A percentile compares a stretch with the other conserved stretches of the same genome.
Evolutionary conservation across 768 basidiomycete species (phyloP).

Genomic region (Kwoniella dendrophila): DNA sequence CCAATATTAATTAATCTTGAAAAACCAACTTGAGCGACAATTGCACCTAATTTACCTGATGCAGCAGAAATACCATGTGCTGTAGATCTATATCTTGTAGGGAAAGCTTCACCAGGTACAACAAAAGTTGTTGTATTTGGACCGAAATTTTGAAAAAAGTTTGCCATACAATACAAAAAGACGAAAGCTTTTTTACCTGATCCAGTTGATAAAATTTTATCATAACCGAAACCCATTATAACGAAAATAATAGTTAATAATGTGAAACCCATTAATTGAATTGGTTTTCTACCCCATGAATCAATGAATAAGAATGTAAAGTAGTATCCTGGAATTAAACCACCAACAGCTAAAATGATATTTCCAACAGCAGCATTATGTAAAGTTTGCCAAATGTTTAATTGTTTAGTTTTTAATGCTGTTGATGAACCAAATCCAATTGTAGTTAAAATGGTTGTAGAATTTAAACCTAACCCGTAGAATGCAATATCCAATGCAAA

Average conservation of each 20-base stretch:
- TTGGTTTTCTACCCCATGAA: constrained; percentile 56
- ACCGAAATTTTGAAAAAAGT: constrained; percentile 57
- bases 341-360: constrained; percentile 56
- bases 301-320: constrained; percentile 53
- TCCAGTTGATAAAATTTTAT: constrained; percentile 46
- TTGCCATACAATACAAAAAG: constrained; percentile 56
- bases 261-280: constrained; percentile 52
- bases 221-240: constrained; percentile 55
- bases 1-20: constrained; percentile 54
- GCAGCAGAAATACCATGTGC: constrained; percentile 54
- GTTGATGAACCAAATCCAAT: constrained; percentile 68
- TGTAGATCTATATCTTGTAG: constrained; percentile 56
- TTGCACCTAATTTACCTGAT: constrained; percentile 56
- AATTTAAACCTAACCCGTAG: constrained; percentile 86
- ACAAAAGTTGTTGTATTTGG: constrained; percentile 54
- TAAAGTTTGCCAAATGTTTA: constrained; percentile 45
- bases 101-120: constrained; percentile 57
- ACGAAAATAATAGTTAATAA: constrained; percentile 30
- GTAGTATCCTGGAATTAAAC: constrained; percentile 57
- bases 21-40: constrained; percentile 57
- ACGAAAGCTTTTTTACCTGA: constrained; percentile 47
- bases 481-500: constrained; percentile 76
- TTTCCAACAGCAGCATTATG: constrained; percentile 56
- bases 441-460: constrained; percentile 69
- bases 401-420: constrained; percentile 40